Conservation (phyloP, 2,329 filamentous ascomycete genomes). For the Lecanicillium sp. region DNA sequence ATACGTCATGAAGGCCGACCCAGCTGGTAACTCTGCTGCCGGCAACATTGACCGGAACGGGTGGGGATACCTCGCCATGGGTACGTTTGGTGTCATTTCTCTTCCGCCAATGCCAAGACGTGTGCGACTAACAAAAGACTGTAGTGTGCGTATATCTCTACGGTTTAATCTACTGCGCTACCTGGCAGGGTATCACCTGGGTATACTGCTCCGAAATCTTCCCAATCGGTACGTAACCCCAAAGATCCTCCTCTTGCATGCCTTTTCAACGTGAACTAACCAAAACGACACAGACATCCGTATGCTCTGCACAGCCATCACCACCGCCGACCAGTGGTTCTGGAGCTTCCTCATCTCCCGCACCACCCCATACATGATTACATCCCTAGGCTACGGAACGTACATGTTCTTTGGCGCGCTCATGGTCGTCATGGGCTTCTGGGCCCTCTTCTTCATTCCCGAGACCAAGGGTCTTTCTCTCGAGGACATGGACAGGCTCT, state of each 20-base stretch:
- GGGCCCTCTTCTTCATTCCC: conserved; percentile 38
- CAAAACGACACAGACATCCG: conserved; percentile 18
- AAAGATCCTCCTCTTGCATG: too few relatives aligned
- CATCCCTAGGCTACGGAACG: conserved; percentile 36
- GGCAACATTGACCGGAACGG: conserved; percentile 35
- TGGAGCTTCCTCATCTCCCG: conserved; percentile 32
- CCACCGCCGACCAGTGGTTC: conserved; percentile 29
- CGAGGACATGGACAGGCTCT: conserved; percentile 3
- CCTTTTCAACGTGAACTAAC: neutral
- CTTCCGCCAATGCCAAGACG: neutral
- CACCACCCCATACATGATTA: conserved; percentile 33
- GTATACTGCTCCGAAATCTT: conserved; percentile 41
- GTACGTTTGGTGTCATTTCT: too few relatives aligned
- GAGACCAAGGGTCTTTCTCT: conserved; percentile 32
- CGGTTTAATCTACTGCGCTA: conserved; percentile 26
- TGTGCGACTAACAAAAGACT: neutral
- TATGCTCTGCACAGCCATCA: conserved; percentile 26
- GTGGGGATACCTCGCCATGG: conserved; percentile 37
- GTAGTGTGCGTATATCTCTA: conserved; percentile 27
- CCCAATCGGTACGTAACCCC: conserved; percentile 14
- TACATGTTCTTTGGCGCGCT: conserved; percentile 43
- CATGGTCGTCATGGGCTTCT: conserved; percentile 35
- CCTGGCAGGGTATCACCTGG: conserved; percentile 35
- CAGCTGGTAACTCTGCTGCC: conserved; percentile 29
- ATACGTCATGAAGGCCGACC: conserved; percentile 18